Percentiles rank a stretch among this genome's conserved stretches.
phyloP scores from a whole-genome alignment of 176 grass and related monocot species.

The Tuctoria greenei region DNA sequence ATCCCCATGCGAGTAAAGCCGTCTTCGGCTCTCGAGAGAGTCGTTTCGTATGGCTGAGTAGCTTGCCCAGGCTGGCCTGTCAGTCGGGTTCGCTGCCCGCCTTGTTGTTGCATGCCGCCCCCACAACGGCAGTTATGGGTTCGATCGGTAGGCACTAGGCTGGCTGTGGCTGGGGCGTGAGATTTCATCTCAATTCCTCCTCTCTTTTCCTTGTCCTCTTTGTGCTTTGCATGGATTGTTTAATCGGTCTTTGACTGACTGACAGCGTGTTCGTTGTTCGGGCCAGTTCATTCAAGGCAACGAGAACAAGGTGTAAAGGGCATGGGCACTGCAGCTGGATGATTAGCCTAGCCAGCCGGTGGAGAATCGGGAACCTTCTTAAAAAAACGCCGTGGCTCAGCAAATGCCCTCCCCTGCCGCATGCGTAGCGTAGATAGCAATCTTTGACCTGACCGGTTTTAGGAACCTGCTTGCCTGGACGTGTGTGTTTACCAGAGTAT shows the following conservation, averaged over 20 bases:
- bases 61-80: slow-evolving; percentile 54
- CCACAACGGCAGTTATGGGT: slow-evolving; percentile 32
- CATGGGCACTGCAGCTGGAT: background rate
- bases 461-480: background rate
- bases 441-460: slow-evolving; percentile 20
- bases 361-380: slow-evolving; percentile 5
- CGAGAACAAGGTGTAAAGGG: slow-evolving; percentile 29
- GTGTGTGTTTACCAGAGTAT: background rate
- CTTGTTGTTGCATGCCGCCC: slow-evolving; percentile 24
- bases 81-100: slow-evolving; percentile 20
- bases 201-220: background rate
- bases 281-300: background rate
- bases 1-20: background rate
- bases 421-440: background rate
- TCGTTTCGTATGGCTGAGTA: background rate
- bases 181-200: background rate
- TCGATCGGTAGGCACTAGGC: background rate
- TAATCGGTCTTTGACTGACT: slow-evolving; percentile 17
- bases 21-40: background rate
- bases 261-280: background rate
- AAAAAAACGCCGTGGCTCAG: background rate
- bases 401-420: background rate
- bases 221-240: background rate
- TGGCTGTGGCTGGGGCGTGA: background rate
- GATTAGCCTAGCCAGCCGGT: background rate